A percentile compares a stretch with the other conserved stretches of the same genome.
These are phyloP conservation scores for Annulohypoxylon stygium DNA, from an alignment of 495 filamentous ascomycete species.

Conservation along the genomic window DNA sequence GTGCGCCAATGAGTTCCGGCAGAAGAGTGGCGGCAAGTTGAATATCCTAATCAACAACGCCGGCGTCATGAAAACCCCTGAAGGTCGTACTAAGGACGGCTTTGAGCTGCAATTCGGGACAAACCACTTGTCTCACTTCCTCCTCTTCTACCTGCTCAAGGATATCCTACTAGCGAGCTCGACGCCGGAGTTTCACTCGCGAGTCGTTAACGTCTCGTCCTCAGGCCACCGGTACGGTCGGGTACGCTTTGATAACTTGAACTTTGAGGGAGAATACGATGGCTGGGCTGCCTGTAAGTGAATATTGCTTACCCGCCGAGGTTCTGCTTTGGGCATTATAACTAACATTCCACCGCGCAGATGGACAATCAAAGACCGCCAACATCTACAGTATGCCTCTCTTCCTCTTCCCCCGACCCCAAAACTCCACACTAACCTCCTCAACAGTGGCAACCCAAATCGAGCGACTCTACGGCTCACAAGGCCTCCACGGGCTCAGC, in stretches of 20 bases:
- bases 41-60: slow-evolving; percentile 52
- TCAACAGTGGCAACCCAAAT: slow-evolving; percentile 47
- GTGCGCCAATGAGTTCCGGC: slow-evolving; percentile 55
- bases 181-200: slow-evolving; percentile 44
- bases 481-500: slow-evolving; percentile 47
- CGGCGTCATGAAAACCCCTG: slow-evolving; percentile 59
- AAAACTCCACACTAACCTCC: not conserved
- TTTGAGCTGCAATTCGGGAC: slow-evolving; percentile 65
- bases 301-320: slow-evolving; percentile 35
- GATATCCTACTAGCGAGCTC: slow-evolving; percentile 56
- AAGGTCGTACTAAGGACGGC: slow-evolving; percentile 59
- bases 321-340: not conserved
- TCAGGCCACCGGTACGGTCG: slow-evolving; percentile 56
- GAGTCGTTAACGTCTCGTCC: slow-evolving; percentile 55
- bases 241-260: slow-evolving; percentile 59
- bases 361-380: slow-evolving; percentile 66
- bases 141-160: slow-evolving; percentile 66
- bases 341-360: slow-evolving; percentile 43
- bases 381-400: slow-evolving; percentile 55
- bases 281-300: slow-evolving; percentile 43
- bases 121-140: slow-evolving; percentile 67
- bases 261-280: slow-evolving; percentile 54
- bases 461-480: slow-evolving; percentile 42
- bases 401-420: not conserved
- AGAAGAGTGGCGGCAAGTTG: slow-evolving; percentile 48